Evolutionary conservation across 139 green algal species (phyloP).

Genomic region (Pseudopediastrum boryanum): DNA sequence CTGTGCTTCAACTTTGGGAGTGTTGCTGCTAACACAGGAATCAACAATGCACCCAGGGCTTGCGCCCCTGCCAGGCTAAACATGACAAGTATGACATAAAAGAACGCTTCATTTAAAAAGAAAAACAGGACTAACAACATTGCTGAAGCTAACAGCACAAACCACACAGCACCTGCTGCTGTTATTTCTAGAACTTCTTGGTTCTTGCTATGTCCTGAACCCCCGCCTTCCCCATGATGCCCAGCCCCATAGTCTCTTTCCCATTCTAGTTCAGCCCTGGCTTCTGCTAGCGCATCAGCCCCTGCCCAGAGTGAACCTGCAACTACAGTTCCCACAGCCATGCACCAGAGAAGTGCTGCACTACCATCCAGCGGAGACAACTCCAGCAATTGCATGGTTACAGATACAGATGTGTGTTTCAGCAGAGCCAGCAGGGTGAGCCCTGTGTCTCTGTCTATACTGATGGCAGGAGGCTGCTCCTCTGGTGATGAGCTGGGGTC

Average conservation of each 20-base stretch:
- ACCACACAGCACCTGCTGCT: constrained; percentile 54
- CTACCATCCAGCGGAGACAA: constrained; percentile 55
- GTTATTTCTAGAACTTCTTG: constrained; percentile 56
- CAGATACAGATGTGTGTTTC: neutral
- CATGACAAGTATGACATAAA: constrained; percentile 62
- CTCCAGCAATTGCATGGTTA: constrained; percentile 21
- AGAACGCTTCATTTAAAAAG: constrained; percentile 68
- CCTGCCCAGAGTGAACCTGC: constrained; percentile 64
- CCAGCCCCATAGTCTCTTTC: neutral
- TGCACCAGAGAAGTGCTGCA: constrained; percentile 58
- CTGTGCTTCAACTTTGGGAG: neutral
- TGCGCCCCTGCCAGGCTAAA: constrained; percentile 66
- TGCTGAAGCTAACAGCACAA: constrained; percentile 64
- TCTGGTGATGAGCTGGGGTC: constrained; percentile 7
- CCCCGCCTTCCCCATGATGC: neutral
- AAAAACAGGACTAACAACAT: constrained; percentile 83
- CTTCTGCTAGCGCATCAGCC: constrained; percentile 39
- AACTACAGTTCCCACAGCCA: constrained; percentile 71
- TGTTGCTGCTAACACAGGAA: constrained; percentile 24
- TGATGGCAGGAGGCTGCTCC: constrained; percentile 36
- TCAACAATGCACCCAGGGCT: constrained; percentile 44
- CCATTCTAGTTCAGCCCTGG: constrained; percentile 4
- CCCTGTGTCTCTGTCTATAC: constrained; percentile 47
- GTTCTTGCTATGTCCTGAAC: neutral
- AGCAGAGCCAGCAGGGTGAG: constrained; percentile 20